A percentile compares a stretch with the other conserved stretches of the same genome.
Evolutionary conservation across 2,329 filamentous ascomycete genomes (phyloP).

Genomic region (Colletotrichum sidae): DNA sequence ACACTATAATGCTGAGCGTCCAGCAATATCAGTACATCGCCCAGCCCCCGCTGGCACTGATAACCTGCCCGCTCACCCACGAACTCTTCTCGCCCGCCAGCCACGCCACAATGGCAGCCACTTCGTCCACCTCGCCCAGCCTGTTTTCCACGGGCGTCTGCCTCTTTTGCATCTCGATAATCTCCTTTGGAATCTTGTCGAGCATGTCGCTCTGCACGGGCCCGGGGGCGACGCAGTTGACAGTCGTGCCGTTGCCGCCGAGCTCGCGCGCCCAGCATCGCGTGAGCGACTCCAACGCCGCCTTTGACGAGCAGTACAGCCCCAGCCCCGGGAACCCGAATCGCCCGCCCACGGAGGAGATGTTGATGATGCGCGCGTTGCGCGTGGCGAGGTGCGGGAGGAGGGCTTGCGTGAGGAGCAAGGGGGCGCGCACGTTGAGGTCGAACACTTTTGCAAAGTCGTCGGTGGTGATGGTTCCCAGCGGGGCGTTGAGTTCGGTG

Average conservation of each 20-base stretch:
- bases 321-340: slow-evolving; percentile 57
- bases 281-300: slow-evolving; percentile 70
- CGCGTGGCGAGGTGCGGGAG: slow-evolving; percentile 59
- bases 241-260: slow-evolving; percentile 66
- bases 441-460: slow-evolving; percentile 67
- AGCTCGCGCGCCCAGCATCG: slow-evolving; percentile 69
- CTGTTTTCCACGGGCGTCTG: slow-evolving; percentile 63
- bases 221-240: slow-evolving; percentile 70
- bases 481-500: slow-evolving; percentile 47
- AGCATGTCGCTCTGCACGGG: slow-evolving; percentile 70
- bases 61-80: slow-evolving; percentile 66
- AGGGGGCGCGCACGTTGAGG: slow-evolving; percentile 66
- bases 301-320: slow-evolving; percentile 68
- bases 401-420: slow-evolving; percentile 65
- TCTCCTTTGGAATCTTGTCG: slow-evolving; percentile 60
- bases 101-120: slow-evolving; percentile 67
- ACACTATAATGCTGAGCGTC: not conserved
- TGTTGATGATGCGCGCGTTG: slow-evolving; percentile 67
- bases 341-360: slow-evolving; percentile 65
- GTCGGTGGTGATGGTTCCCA: slow-evolving; percentile 56
- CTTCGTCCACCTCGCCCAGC: slow-evolving; percentile 63
- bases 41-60: slow-evolving; percentile 64
- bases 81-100: slow-evolving; percentile 60
- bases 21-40: slow-evolving; percentile 40
- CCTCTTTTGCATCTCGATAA: slow-evolving; percentile 61